Base-by-base conservation (phyloP, 345 rosid species). In the Boechera retrofracta region DNA sequence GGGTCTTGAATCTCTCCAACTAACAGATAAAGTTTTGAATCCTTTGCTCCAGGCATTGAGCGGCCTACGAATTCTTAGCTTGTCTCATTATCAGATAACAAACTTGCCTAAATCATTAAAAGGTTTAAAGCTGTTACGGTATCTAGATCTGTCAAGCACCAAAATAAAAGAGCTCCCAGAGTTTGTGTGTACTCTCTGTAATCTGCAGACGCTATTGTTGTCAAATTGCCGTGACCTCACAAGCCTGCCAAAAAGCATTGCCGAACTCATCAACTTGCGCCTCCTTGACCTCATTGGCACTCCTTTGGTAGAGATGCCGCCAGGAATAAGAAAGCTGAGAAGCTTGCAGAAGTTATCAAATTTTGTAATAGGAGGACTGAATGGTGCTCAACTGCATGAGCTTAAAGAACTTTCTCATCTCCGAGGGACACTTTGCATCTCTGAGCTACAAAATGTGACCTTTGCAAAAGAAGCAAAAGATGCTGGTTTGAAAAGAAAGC, bases 401-500 rank as follows among this genome's bases (percentile, higher is more conserved):
- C 72, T 84, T 54, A 77, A 66, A 80, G 79, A 81, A 26, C 69
- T 81, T 21, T 13, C 51, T 32, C 33, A 52, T 31, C 78, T 84
- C 33, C 56, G 63, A 31, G 85, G 81, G 58, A 79, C 67, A 61
- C 85, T 84, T 76, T 24, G 75, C 61, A 84, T 81, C 47, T 78
- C 85, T 16, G 75, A 76, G 42, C 77, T 82, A 51, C 74, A 78
- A 58, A 75, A 71, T 48, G 77, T 78, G 53, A 63, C 65, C 4
- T 48, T 73, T 33, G 67, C 82, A 49, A 53, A 52, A 6, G 82
- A 79, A 62, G 84, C 86, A 69, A 60, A 65, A 64, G 81, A 72
- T 9, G 82, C 83, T 56, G 26, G 73, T n/a, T 15, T 85, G 44
- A 78, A 61, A 49, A 64, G 64, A 31, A 86, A 86, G 76, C 49